These are phyloP conservation scores for Aureobasidium sp. DNA, from an alignment of 2,329 filamentous ascomycete genomes.

Conservation along the genomic window DNA sequence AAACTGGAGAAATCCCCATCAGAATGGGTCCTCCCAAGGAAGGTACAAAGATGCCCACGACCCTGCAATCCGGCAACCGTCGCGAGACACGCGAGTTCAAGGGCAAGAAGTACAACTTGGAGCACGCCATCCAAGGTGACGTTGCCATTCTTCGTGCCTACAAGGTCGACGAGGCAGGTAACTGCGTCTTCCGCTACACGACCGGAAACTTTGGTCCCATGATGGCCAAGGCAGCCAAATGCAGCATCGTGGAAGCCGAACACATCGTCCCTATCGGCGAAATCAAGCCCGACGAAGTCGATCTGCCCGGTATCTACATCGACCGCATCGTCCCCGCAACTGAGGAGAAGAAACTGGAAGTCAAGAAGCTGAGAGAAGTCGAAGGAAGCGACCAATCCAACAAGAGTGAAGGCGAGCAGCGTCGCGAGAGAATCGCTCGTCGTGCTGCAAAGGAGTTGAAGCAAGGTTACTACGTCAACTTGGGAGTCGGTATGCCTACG, in stretches of 20 bases:
- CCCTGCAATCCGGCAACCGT: constrained; percentile 67
- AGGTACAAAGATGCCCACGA: constrained; percentile 39
- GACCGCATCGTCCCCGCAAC: constrained; percentile 73
- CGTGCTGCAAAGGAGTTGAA: constrained; percentile 75
- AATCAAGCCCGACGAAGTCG: constrained; percentile 66
- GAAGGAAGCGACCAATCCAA: constrained; percentile 28
- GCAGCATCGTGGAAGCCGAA: constrained; percentile 79
- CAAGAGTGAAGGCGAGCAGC: constrained; percentile 43
- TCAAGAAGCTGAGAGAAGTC: constrained; percentile 50
- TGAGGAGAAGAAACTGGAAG: constrained; percentile 64
- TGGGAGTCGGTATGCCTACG: constrained; percentile 80
- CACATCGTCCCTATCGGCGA: constrained; percentile 70
- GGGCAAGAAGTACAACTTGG: constrained; percentile 83
- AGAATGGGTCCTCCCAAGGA: constrained; percentile 54
- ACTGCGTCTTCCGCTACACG: constrained; percentile 76
- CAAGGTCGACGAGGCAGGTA: constrained; percentile 86
- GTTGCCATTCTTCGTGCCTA: constrained; percentile 91
- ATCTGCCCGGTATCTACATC: constrained; percentile 76
- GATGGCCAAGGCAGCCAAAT: constrained; percentile 72
- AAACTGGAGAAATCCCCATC: constrained; percentile 84
- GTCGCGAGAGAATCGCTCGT: constrained; percentile 65
- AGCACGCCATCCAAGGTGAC: constrained; percentile 81
- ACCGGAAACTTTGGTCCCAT: constrained; percentile 68
- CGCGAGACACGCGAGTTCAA: constrained; percentile 90
- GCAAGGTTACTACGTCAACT: constrained; percentile 71